Evolutionary conservation across 108 stramenopile genomes (phyloP).

Genomic region (Ochromonas danica): DNA sequence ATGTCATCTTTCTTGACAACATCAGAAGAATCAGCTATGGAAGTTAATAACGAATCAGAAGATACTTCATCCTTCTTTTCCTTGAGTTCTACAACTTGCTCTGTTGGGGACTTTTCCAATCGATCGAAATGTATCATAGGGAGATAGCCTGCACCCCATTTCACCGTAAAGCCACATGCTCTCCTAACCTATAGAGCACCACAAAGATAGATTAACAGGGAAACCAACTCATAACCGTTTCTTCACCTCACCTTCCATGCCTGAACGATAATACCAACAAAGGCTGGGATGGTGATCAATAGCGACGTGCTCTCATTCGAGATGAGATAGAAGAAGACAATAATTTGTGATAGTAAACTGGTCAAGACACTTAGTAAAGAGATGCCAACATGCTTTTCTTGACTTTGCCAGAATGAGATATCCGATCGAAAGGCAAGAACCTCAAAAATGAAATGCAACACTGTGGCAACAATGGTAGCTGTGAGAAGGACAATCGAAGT

Average conservation of each 20-base stretch:
- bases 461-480: conserved; percentile 81
- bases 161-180: no score
- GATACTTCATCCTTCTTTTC: no score
- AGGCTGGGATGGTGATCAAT: conserved; percentile 77
- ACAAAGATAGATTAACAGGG: no score
- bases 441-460: conserved; percentile 86
- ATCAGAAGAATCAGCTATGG: no score
- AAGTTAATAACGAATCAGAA: no score
- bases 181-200: no score
- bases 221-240: no score
- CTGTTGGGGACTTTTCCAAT: no score
- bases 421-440: conserved; percentile 88
- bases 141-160: no score
- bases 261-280: conserved; percentile 69
- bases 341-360: conserved; percentile 78
- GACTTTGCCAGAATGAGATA: conserved; percentile 83
- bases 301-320: conserved; percentile 78
- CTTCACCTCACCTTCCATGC: conserved; percentile 72
- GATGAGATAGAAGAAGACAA: conserved; percentile 80
- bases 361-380: conserved; percentile 73
- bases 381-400: conserved; percentile 80
- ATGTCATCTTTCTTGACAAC: no score
- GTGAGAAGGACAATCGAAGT: conserved; percentile 77
- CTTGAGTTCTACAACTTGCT: no score
- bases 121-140: no score